phyloP scores from a whole-genome alignment of 1,284 basidiomycete genomes.

The Sanghuangporus sanghuang region DNA sequence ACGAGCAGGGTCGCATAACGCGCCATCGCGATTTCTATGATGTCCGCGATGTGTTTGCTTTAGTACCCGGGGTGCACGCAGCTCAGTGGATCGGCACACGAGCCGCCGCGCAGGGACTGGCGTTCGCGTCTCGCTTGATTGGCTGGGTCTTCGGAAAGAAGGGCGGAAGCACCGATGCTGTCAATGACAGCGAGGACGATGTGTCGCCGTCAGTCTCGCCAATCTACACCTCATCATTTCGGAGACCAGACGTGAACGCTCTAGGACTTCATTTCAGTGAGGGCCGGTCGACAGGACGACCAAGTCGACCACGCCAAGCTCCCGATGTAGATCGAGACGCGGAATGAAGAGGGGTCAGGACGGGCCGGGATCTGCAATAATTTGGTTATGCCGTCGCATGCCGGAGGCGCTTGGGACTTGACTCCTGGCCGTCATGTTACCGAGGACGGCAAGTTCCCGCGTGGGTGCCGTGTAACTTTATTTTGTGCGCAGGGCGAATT shows the following conservation, averaged over 20 bases:
- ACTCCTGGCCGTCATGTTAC: background rate
- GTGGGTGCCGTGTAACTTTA: background rate
- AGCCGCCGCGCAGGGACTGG: conserved; percentile 50
- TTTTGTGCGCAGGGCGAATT: background rate
- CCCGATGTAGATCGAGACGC: conserved; percentile 10
- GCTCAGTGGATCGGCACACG: conserved; percentile 63
- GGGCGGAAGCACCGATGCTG: background rate
- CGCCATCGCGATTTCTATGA: conserved; percentile 76
- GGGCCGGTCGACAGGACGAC: background rate
- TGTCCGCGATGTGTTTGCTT: conserved; percentile 59
- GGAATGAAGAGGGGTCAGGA: background rate
- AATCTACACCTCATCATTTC: background rate
- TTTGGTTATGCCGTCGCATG: background rate
- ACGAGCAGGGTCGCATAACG: conserved; percentile 68
- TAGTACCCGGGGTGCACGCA: conserved; percentile 60
- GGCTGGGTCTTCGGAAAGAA: conserved; percentile 13
- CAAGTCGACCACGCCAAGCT: background rate
- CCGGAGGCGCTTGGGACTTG: background rate
- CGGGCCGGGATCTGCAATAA: background rate
- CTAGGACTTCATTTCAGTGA: conserved; percentile 10
- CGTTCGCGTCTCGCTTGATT: conserved; percentile 29
- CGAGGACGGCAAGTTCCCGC: background rate
- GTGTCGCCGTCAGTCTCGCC: background rate
- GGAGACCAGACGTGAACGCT: conserved; percentile 1
- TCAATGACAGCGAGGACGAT: conserved; percentile 5